Percentiles rank a stretch among this genome's conserved stretches.
phyloP scores from a whole-genome alignment of 805 yeast species.

The Candida awuae region DNA sequence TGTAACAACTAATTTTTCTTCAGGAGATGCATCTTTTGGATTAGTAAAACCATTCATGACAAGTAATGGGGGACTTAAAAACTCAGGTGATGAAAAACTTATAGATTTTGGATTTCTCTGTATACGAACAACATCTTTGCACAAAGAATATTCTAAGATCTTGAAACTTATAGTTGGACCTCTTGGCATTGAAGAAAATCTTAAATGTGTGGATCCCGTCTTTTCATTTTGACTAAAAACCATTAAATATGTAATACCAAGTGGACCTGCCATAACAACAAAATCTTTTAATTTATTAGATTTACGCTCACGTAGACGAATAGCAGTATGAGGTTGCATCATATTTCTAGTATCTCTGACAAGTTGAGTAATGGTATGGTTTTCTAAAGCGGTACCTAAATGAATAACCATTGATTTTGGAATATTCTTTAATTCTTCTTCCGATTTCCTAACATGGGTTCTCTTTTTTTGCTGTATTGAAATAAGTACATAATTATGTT shows the following conservation, averaged over 20 bases:
- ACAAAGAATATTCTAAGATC: constrained; percentile 67
- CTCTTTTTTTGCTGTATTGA: constrained; percentile 56
- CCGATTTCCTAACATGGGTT: constrained; percentile 65
- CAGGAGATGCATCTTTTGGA: constrained; percentile 52
- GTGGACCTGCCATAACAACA: constrained; percentile 97
- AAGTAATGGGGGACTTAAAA: constrained; percentile 73
- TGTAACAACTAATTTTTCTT: constrained; percentile 78
- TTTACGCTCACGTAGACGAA: constrained; percentile 77
- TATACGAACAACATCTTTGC: constrained; percentile 67
- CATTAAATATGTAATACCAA: constrained; percentile 84
- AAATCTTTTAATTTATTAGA: constrained; percentile 84
- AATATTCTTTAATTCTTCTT: constrained; percentile 61
- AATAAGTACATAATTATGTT: no score
- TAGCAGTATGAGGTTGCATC: constrained; percentile 97
- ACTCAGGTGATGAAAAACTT: constrained; percentile 55
- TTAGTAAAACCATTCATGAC: constrained; percentile 88
- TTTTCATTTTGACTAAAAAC: constrained; percentile 75
- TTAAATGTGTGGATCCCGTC: constrained; percentile 71
- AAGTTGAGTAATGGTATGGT: constrained; percentile 74
- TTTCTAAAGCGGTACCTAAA: constrained; percentile 64
- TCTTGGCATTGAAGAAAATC: constrained; percentile 81
- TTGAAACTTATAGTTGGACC: constrained; percentile 91
- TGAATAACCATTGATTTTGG: constrained; percentile 94
- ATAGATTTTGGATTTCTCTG: constrained; percentile 74
- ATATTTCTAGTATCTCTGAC: constrained; percentile 81